Evolutionary conservation across 208 protist species (phyloP).

Genomic region (Acanthamoeba royreba): DNA sequence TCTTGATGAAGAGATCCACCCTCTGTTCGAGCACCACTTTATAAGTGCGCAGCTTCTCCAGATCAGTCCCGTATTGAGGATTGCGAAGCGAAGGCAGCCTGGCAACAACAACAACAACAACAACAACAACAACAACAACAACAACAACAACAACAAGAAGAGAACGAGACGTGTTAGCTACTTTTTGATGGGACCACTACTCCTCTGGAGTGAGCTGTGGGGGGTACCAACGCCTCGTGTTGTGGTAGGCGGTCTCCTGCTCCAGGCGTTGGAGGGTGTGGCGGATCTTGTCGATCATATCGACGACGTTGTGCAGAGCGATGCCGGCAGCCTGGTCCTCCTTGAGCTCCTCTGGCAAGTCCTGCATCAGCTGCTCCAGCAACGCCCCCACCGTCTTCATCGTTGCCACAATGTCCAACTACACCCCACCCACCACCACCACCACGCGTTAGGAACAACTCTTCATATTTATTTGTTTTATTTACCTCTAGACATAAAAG

Average conservation of each 20-base stretch:
- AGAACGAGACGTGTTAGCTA: background rate
- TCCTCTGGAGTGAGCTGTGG: background rate
- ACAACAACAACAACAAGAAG: background rate
- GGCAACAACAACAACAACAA: background rate
- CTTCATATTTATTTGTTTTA: too few species aligned
- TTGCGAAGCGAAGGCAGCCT: background rate
- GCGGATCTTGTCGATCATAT: conserved; percentile 39
- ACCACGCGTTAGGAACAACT: too few species aligned
- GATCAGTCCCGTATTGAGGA: background rate
- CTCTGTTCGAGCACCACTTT: background rate
- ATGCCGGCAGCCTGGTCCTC: background rate
- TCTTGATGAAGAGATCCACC: conserved; percentile 24
- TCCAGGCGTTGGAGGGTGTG: background rate
- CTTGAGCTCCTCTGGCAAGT: background rate
- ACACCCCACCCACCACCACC: too few species aligned
- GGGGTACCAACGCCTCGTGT: background rate
- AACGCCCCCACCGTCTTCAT: background rate
- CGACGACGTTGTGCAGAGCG: background rate
- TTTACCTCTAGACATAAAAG: background rate
- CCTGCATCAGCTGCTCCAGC: background rate
- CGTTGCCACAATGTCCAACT: conserved; percentile 29
- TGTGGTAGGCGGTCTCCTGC: conserved; percentile 30
- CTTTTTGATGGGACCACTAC: background rate
- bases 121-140: background rate
- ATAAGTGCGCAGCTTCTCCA: background rate